Percentiles rank a stretch among this genome's conserved stretches.
phyloP scores from a whole-genome alignment of 2,329 filamentous ascomycete genomes.

The Polychaeton citri region DNA sequence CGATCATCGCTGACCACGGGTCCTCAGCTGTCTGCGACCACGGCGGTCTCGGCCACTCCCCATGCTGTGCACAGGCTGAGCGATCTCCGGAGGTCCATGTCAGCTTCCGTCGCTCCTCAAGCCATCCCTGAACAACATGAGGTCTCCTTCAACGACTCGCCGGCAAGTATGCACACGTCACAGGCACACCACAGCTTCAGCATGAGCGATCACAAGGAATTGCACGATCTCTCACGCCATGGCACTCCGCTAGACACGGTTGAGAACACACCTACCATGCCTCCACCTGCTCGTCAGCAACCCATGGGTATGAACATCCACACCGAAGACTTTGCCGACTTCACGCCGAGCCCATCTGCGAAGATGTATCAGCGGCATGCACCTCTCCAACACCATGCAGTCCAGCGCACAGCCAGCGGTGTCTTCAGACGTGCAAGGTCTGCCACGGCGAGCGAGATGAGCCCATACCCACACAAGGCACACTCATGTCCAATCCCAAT shows the following conservation, averaged over 20 bases:
- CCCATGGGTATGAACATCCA: constrained; percentile 49
- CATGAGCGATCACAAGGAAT: constrained; percentile 64
- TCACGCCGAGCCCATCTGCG: constrained; percentile 34
- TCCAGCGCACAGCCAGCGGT: constrained; percentile 50
- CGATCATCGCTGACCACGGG: constrained; percentile 83
- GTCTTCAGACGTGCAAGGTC: constrained; percentile 83
- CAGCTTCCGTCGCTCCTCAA: constrained; percentile 70
- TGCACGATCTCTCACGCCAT: constrained; percentile 73
- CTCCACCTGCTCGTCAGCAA: constrained; percentile 28
- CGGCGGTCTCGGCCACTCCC: constrained; percentile 30
- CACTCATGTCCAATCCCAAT: constrained; percentile 99
- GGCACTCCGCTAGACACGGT: constrained; percentile 78
- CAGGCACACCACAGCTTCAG: constrained; percentile 42
- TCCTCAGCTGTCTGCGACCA: constrained; percentile 52
- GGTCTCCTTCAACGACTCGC: constrained; percentile 62
- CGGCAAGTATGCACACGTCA: constrained; percentile 63
- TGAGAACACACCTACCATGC: constrained; percentile 23
- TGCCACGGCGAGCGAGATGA: constrained; percentile 91
- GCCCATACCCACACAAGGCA: constrained; percentile 92
- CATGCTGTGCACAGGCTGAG: constrained; percentile 66
- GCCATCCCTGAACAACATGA: constrained; percentile 40
- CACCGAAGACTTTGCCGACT: constrained; percentile 56
- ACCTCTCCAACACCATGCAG: constrained; percentile 43
- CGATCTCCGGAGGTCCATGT: constrained; percentile 82
- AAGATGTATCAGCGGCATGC: constrained; percentile 26